Evolutionary conservation across 495 filamentous ascomycete genomes (phyloP).

Genomic region (Neurospora sublineolata): DNA sequence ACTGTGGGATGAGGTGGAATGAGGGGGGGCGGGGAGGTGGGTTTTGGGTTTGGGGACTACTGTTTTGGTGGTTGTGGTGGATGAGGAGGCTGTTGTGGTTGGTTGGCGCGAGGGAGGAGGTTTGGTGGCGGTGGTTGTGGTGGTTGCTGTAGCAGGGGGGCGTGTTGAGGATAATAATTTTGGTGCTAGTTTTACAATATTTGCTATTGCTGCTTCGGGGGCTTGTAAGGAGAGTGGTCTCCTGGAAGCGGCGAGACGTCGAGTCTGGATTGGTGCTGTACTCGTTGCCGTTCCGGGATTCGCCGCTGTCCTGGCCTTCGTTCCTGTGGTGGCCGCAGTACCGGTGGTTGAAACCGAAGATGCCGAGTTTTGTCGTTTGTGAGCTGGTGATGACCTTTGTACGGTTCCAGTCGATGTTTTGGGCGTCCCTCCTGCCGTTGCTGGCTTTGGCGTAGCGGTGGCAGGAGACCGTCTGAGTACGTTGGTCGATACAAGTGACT

Average conservation of each 20-base stretch:
- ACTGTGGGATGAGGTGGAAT: neutral
- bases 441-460: neutral
- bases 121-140: slow-evolving; percentile 1
- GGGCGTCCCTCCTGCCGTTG: neutral
- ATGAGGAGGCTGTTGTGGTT: neutral
- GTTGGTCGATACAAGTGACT: neutral
- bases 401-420: neutral
- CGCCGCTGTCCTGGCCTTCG: neutral
- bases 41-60: slow-evolving; percentile 5
- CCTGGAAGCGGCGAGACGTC: neutral
- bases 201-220: neutral
- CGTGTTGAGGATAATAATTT: neutral
- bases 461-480: neutral
- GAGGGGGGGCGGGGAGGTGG: slow-evolving; percentile 3
- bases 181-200: neutral
- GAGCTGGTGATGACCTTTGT: neutral
- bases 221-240: neutral
- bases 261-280: slow-evolving; percentile 8
- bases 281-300: slow-evolving; percentile 7
- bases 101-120: neutral
- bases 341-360: neutral
- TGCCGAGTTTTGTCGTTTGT: neutral
- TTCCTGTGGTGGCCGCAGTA: neutral
- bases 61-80: neutral
- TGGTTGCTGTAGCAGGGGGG: neutral